These are phyloP conservation scores for Fimicolochytrium jonesii DNA, from an alignment of 192 early-diverging fungal genomes.

Conservation along the genomic window DNA sequence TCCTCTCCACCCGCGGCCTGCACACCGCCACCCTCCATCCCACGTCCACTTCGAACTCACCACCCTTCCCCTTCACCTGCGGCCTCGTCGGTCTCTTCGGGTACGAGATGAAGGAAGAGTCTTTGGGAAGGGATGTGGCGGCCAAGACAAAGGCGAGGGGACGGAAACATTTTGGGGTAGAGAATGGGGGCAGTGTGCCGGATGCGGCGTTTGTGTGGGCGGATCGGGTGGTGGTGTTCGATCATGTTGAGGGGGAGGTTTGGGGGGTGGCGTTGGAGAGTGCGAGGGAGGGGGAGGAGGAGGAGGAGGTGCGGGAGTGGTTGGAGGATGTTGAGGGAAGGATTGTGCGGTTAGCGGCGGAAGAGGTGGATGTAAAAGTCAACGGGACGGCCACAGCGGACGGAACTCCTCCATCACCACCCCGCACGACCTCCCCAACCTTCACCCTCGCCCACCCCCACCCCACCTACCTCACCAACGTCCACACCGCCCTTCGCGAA, in stretches of 20 bases:
- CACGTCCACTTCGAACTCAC: slow-evolving; percentile 7
- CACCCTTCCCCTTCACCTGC: slow-evolving; percentile 62
- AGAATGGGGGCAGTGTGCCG: slow-evolving; percentile 33
- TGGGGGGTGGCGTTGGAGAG: slow-evolving; percentile 16
- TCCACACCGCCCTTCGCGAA: slow-evolving; percentile 49
- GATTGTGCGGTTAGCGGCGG: background rate
- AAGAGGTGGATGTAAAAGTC: background rate
- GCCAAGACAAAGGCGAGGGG: background rate
- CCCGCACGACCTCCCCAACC: background rate
- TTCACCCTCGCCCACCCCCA: slow-evolving; percentile 18
- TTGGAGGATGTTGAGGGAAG: slow-evolving; percentile 14
- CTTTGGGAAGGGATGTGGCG: slow-evolving; percentile 29
- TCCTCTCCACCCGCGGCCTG: slow-evolving; percentile 4
- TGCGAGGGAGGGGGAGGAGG: background rate
- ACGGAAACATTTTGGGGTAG: slow-evolving; percentile 15
- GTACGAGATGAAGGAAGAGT: slow-evolving; percentile 91
- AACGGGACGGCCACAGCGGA: background rate
- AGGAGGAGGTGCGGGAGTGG: slow-evolving; percentile 13
- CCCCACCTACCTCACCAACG: slow-evolving; percentile 51
- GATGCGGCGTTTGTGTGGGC: slow-evolving; percentile 75
- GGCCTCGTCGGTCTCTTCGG: slow-evolving; percentile 89
- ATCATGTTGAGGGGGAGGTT: slow-evolving; percentile 44
- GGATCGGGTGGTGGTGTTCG: slow-evolving; percentile 71
- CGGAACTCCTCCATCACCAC: background rate
- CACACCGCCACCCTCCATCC: background rate